Evolutionary conservation across 352 stramenopile genomes (phyloP), one percentile per base, ranked within the genome.

Genomic region (Pythium pyrilobum): DNA sequence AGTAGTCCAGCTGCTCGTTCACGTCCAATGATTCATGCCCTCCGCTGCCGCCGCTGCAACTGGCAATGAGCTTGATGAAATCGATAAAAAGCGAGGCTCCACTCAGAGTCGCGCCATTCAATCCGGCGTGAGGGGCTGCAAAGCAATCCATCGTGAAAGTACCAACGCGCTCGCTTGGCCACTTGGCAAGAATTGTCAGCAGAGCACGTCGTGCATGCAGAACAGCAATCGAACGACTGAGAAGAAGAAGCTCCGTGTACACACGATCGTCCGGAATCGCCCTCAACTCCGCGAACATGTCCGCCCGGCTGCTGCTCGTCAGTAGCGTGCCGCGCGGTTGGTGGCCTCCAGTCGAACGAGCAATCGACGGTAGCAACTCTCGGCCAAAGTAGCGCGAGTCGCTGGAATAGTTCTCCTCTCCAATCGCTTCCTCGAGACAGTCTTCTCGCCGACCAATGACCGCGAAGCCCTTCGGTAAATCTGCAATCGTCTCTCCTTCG

Each of bases 31-130:
- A 51, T 15, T 60, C 37, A 0, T 29, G 37, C 8, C n/a, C 18
- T 13, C 52, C 42, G 5, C 33, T 51, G 23, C 52, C 52, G 27
- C 73, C 77, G 47, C 72, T 89, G 27, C 87, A 71, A 15, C 82
- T 81, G 16, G 81, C 79, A 45, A 87, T 83, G 16, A 95, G 58
- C 60, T 92, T 93, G 49, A 95, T 69, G 52, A 95, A 94, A 36
- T 91, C 81, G 15, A 91, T 77, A 34, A 95, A 86, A 20, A 65
- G 65, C 18, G 71, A 64, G 6, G 74, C 66, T 25, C 60, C 64
- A n/a, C 55, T 69, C 9, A 39, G 38, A n/a, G 23, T 18, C 36
- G 16, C 24, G 4, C 7, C 29, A 13, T 41, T 36, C 2, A 40
- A 23, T 5, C 21, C 24, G 20, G 34, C 23, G 15, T 41, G 38